Evolutionary conservation across 1,284 basidiomycete genomes (phyloP).

Genomic region (Boletellus deceptivus): DNA sequence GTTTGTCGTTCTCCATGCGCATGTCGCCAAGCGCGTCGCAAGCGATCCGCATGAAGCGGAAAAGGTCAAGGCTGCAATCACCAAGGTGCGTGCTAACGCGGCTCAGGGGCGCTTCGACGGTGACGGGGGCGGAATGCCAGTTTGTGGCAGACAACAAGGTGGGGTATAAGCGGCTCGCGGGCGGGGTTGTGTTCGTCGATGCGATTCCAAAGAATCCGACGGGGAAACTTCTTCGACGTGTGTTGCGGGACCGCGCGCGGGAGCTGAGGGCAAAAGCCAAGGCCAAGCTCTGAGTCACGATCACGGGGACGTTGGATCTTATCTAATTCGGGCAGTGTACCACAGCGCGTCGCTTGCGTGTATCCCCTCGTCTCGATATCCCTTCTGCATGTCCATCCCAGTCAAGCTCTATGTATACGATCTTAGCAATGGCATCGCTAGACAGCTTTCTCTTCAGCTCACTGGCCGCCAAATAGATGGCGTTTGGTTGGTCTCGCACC

Average conservation of each 20-base stretch:
- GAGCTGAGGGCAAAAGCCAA: conserved; percentile 24
- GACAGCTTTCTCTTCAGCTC: conserved; percentile 70
- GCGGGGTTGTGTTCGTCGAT: conserved; percentile 54
- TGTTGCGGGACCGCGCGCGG: conserved; percentile 53
- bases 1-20: conserved; percentile 46
- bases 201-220: conserved; percentile 59
- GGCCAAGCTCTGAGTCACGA: conserved; percentile 23
- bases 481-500: conserved; percentile 61
- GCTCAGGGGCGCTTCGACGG: neutral
- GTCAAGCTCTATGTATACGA: conserved; percentile 90
- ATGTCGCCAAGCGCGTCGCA: conserved; percentile 33
- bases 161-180: conserved; percentile 59
- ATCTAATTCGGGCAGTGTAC: conserved; percentile 15
- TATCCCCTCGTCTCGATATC: conserved; percentile 2
- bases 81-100: conserved; percentile 39
- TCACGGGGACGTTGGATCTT: neutral
- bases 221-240: conserved; percentile 55
- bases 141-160: conserved; percentile 63
- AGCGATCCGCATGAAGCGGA: conserved; percentile 30
- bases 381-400: conserved; percentile 26
- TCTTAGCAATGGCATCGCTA: conserved; percentile 82
- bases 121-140: conserved; percentile 33
- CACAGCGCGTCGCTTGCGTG: conserved; percentile 11
- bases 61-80: conserved; percentile 36
- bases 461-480: conserved; percentile 87